Percentiles rank a stretch among this genome's conserved stretches.
These are phyloP conservation scores for Globisporangium spiculum DNA, from an alignment of 352 stramenopile species.

Conservation along the genomic window DNA sequence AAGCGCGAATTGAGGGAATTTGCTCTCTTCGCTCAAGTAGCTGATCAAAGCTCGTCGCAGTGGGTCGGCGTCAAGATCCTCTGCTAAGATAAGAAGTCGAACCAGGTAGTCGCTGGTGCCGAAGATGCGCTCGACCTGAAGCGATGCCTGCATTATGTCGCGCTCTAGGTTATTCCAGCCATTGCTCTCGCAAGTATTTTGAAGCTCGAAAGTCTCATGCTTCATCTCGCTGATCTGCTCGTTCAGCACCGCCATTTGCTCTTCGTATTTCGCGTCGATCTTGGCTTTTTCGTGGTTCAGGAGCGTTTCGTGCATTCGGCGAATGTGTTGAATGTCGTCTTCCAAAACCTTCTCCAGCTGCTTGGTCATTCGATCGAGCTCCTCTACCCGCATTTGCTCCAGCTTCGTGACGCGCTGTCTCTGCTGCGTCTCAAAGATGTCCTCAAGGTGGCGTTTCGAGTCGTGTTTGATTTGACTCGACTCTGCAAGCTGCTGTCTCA, in stretches of 20 bases:
- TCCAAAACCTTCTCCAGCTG: slow-evolving; percentile 50
- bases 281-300: slow-evolving; percentile 60
- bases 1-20: slow-evolving; percentile 60
- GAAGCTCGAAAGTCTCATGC: slow-evolving; percentile 37
- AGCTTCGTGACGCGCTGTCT: slow-evolving; percentile 36
- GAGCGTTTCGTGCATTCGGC: slow-evolving; percentile 54
- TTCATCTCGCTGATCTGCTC: slow-evolving; percentile 44
- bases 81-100: slow-evolving; percentile 65
- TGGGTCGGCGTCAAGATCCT: slow-evolving; percentile 63
- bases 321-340: slow-evolving; percentile 61
- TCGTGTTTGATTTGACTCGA: slow-evolving; percentile 50
- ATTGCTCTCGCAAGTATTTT: slow-evolving; percentile 48
- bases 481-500: slow-evolving; percentile 50
- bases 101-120: slow-evolving; percentile 70
- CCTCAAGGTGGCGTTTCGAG: slow-evolving; percentile 39
- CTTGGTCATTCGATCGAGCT: slow-evolving; percentile 40
- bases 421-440: slow-evolving; percentile 46
- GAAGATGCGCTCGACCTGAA: slow-evolving; percentile 71
- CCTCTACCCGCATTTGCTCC: slow-evolving; percentile 30
- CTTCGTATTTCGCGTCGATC: slow-evolving; percentile 59
- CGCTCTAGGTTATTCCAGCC: slow-evolving; percentile 59
- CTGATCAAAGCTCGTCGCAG: slow-evolving; percentile 49
- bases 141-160: slow-evolving; percentile 39
- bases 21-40: slow-evolving; percentile 48
- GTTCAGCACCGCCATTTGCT: slow-evolving; percentile 34